Conservation (phyloP, 2,329 filamentous ascomycete genomes). For the Beauveria sp. region DNA sequence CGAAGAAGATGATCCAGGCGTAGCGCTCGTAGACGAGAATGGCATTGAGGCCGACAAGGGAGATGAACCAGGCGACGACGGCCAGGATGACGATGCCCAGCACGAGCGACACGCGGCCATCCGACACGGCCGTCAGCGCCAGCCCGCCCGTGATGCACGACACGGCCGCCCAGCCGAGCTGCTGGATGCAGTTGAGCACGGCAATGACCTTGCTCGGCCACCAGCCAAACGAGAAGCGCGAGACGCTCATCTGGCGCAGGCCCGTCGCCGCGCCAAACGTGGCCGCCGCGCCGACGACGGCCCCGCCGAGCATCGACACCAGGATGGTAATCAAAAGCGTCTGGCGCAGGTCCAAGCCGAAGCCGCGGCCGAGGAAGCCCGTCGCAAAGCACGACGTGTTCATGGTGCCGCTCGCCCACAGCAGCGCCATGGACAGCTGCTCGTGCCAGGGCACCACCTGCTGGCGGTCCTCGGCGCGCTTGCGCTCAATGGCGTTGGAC, state of each 20-base stretch:
- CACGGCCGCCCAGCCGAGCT: constrained; percentile 45
- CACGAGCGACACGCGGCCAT: constrained; percentile 36
- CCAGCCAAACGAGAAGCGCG: constrained; percentile 42
- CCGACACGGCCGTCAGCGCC: constrained; percentile 37
- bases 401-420: constrained; percentile 45
- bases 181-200: constrained; percentile 28
- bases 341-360: constrained; percentile 38
- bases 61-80: constrained; percentile 40
- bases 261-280: constrained; percentile 43
- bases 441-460: constrained; percentile 26
- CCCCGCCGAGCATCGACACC: constrained; percentile 31
- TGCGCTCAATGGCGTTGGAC: constrained; percentile 37
- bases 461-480: constrained; percentile 34
- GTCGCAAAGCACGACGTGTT: constrained; percentile 44
- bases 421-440: constrained; percentile 40
- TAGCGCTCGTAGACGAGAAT: constrained; percentile 44
- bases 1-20: constrained; percentile 39
- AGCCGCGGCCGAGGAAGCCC: constrained; percentile 42
- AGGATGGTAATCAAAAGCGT: constrained; percentile 38
- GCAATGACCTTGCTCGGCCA: constrained; percentile 44
- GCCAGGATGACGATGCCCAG: constrained; percentile 47
- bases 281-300: constrained; percentile 37
- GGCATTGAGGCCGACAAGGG: constrained; percentile 42
- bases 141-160: constrained; percentile 44
- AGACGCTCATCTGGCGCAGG: constrained; percentile 43